Conservation (phyloP, 768 basidiomycete species). For the Suillus clintonianus region DNA sequence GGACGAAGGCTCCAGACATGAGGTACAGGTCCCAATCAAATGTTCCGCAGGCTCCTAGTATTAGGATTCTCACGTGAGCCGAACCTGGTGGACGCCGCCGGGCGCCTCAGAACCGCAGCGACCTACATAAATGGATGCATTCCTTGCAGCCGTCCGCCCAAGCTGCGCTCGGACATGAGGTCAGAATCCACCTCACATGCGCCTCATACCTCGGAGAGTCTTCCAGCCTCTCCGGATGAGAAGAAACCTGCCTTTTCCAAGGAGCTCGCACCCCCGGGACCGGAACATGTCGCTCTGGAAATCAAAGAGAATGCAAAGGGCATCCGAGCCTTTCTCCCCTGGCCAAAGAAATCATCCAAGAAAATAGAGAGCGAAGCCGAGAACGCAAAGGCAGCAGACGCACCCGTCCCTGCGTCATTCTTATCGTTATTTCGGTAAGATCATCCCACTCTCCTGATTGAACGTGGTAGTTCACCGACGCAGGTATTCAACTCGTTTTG, state of each 20-base stretch:
- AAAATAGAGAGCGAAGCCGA: constrained; percentile 6
- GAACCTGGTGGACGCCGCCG: background rate
- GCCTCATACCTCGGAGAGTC: constrained; percentile 43
- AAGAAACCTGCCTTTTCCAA: constrained; percentile 35
- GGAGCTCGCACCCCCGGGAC: background rate
- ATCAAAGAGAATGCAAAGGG: constrained; percentile 10
- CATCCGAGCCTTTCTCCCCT: constrained; percentile 41
- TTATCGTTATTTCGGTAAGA: constrained; percentile 50
- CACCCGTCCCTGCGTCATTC: constrained; percentile 41
- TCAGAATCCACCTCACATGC: background rate
- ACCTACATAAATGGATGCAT: background rate
- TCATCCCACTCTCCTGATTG: background rate
- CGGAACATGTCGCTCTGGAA: background rate
- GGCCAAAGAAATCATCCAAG: constrained; percentile 34
- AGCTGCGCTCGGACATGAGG: background rate
- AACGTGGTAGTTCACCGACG: constrained; percentile 14
- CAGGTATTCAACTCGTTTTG: constrained; percentile 75
- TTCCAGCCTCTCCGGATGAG: constrained; percentile 46
- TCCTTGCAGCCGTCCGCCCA: background rate
- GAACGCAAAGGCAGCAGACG: constrained; percentile 26
- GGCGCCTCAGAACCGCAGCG: background rate
- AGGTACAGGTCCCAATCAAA: background rate
- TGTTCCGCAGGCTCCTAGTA: background rate
- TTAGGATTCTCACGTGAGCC: background rate
- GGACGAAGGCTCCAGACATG: too few relatives aligned